A percentile compares a stretch with the other conserved stretches of the same genome.
These are phyloP conservation scores for Durotheca rogersii DNA, from an alignment of 495 filamentous ascomycete species.

Conservation along the genomic window DNA sequence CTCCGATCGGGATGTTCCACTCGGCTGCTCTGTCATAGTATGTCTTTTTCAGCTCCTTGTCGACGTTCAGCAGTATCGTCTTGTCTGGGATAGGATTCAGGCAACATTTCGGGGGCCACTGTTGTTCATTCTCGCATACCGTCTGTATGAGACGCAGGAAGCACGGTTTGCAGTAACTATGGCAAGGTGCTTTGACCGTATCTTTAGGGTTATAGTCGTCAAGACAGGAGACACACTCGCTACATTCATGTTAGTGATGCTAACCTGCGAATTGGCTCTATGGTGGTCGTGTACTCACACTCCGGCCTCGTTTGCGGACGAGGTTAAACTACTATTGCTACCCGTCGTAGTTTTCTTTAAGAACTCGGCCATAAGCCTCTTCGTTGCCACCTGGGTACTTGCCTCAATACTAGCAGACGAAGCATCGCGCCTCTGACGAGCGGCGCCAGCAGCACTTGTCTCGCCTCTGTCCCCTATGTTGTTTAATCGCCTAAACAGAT, in stretches of 20 bases:
- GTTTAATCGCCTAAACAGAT: constrained; percentile 27
- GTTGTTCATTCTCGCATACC: constrained; percentile 40
- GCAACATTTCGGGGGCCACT: constrained; percentile 51
- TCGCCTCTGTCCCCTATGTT: constrained; percentile 20
- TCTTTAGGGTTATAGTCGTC: constrained; percentile 38
- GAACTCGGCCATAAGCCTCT: constrained; percentile 17
- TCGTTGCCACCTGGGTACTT: constrained; percentile 10
- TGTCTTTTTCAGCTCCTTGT: constrained; percentile 14
- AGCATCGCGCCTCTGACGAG: constrained; percentile 20
- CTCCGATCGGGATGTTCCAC: constrained; percentile 36
- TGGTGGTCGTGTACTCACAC: constrained; percentile 24
- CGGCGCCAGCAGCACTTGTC: constrained; percentile 28
- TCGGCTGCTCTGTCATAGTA: constrained; percentile 39
- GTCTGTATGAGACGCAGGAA: constrained; percentile 43
- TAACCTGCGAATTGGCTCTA: background rate
- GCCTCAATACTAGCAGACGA: constrained; percentile 7
- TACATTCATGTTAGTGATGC: constrained; percentile 10
- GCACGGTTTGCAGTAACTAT: constrained; percentile 44
- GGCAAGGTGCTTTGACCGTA: constrained; percentile 39
- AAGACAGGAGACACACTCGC: constrained; percentile 47
- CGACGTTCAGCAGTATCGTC: constrained; percentile 34
- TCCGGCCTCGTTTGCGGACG: constrained; percentile 19
- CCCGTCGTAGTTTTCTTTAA: constrained; percentile 22
- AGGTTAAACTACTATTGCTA: constrained; percentile 3
- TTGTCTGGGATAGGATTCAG: constrained; percentile 39